Base-by-base conservation (phyloP, 2,329 filamentous ascomycete genomes). In the Diaporthe sp. region DNA sequence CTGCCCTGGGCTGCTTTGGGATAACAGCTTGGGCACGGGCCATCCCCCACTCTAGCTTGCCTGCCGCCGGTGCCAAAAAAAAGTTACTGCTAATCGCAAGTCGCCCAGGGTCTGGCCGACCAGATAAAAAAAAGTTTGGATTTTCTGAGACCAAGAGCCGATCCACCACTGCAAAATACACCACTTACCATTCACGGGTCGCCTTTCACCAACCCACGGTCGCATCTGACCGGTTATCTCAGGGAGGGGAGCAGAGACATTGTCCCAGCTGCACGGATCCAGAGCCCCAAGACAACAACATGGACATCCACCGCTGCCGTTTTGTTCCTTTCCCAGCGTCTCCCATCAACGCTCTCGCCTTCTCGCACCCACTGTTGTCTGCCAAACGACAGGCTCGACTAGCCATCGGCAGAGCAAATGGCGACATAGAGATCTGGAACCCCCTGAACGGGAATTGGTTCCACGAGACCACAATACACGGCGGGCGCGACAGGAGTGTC, bases 361-460 rank as follows among this genome's bases (percentile, higher is more conserved):
- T 99, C 84, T 98, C 97, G 8, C 94, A 98, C 83, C 88, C 94
- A 28, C 87, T 81, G 60, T 78, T 88, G 84, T 31, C 86, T 84
- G 68, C 85, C 76, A 86, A 88, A 76, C 84, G 86, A 78, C 86
- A 84, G 83, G 89, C 85, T 80, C 92, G 95, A 79, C 90, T 98
- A 73, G 97, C 97, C 2, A 91, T 99, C 80, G 97, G 97, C 76
- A 93, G 97, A 79, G 94, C 95, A 75, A 98, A 98, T 83, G 97
- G 97, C 80, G 95, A 98, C 82, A 97, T 99, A 80, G 97, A 99
- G 86, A 95, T 99, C 78, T 99, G 97, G 97, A 98, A 98, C 84
- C 95, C 96, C 4, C 86, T 92, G 72, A 91, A 91, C 78, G 95
- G 94, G 22, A 87, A 89, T 77, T 99, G 97, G 97, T 90, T 95